Conservation (phyloP, 2,329 filamentous ascomycete genomes). For the Pestalotiopsis sp. region DNA sequence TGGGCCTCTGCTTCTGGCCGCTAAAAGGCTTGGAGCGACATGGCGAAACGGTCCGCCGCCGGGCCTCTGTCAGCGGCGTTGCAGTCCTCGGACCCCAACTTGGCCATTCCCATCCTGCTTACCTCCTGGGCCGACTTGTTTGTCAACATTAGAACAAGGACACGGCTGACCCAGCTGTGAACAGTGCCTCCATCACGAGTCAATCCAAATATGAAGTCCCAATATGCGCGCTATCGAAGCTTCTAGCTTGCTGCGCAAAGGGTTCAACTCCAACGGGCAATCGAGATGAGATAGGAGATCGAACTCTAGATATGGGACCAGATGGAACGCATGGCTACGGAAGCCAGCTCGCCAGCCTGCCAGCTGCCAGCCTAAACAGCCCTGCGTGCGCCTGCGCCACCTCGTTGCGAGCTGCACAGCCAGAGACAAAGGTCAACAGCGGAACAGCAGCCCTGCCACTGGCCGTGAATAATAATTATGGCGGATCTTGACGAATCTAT, state of each 20-base stretch:
- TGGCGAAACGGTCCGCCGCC: conserved; percentile 1
- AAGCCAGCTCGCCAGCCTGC: too few relatives aligned
- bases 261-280: not conserved
- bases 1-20: not conserved
- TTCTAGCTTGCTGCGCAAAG: not conserved
- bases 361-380: not conserved
- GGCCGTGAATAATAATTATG: not conserved
- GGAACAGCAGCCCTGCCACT: not conserved
- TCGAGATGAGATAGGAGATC: not conserved
- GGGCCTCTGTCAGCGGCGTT: not conserved
- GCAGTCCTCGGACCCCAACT: not conserved
- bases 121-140: not conserved
- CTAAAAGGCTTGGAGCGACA: not conserved
- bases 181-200: not conserved
- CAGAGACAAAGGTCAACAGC: not conserved
- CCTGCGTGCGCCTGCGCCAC: not conserved
- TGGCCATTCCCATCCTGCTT: not conserved
- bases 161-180: not conserved
- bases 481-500: not conserved
- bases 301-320: not conserved
- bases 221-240: not conserved
- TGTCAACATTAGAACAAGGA: not conserved
- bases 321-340: not conserved
- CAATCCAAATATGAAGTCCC: not conserved
- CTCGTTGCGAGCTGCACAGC: not conserved